Evolutionary conservation across 163 green algal species (phyloP), one percentile per base, ranked within the genome.

Genomic region (Chlorella variabilis): DNA sequence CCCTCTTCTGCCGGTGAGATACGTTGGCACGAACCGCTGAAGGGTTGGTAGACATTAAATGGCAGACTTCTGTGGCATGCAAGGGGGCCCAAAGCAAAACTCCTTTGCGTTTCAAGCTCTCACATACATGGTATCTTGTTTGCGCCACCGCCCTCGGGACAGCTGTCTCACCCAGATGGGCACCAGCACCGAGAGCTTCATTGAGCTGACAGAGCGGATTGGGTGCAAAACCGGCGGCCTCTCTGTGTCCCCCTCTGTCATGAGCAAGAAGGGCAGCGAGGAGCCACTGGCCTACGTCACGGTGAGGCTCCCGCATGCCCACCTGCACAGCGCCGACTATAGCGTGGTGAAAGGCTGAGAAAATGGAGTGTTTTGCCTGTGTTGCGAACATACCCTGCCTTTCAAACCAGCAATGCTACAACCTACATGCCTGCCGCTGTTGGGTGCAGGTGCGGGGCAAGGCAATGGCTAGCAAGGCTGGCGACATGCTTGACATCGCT

Each of bases 151-250:
- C 68, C 48, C 7, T 66, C n/a, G 6, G 8, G 91, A 83, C 90
- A 93, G 91, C 79, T 91, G 79, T 58, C 87, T 98, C 18, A 98
- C 94, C 8, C 89, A 97, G 86, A 98, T 98, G 90, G 94, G 94
- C 83, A 98, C 95, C 1, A 71, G 90, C 27, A 93, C 89, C 38
- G 93, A 98, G 88, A 92, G 73, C 82, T 98, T 99, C 63, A 85
- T 99, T 0, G 88, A 98, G 86, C 90, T 99, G 34, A 98, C 92
- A 0, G 95, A 99, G 89, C 90, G 94, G 77, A 99, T 99, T 80
- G 97, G 95, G 21, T 91, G 94, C 77, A 98, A 98, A 89, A 99
- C 97, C 13, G 97, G 97, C 25, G 97, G 97, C 59, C 69, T 99
- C 54, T 92, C 77, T 34, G 90, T 97, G 36, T 99, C 92, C 74